These are phyloP conservation scores for Isoetes taiwanensis DNA, from an alignment of 75 land plant species.

Conservation along the genomic window DNA sequence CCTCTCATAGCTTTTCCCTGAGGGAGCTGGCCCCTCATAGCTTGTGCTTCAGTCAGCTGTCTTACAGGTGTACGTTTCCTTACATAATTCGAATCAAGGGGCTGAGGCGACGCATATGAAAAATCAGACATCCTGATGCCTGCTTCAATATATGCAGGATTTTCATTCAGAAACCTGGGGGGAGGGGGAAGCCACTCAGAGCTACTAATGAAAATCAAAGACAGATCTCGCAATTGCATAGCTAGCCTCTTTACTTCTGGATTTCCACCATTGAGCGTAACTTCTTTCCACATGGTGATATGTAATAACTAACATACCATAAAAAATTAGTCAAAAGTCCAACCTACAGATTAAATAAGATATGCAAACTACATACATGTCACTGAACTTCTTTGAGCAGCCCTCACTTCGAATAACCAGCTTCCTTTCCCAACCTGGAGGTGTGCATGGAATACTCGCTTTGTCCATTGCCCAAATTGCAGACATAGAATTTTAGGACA, in stretches of 20 bases:
- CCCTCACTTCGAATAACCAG: slow-evolving; percentile 59
- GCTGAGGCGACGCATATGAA: slow-evolving; percentile 60
- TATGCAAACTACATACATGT: slow-evolving; percentile 58
- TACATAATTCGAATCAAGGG: slow-evolving; percentile 40
- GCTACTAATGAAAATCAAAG: background rate
- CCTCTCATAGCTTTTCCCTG: no score
- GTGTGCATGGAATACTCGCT: slow-evolving; percentile 67
- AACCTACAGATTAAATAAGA: background rate
- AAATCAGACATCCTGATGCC: slow-evolving; percentile 46
- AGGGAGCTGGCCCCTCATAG: no score
- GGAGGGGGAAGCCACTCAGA: background rate
- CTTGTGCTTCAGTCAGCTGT: no score
- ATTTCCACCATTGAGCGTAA: slow-evolving; percentile 1
- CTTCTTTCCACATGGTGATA: slow-evolving; percentile 5
- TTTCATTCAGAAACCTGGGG: slow-evolving; percentile 51
- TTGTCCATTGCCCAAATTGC: slow-evolving; percentile 83
- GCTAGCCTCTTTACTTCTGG: background rate
- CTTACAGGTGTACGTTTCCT: slow-evolving; percentile 22
- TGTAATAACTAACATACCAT: background rate
- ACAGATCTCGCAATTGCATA: background rate
- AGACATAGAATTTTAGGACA: slow-evolving; percentile 39
- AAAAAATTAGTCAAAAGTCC: background rate
- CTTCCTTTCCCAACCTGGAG: slow-evolving; percentile 62
- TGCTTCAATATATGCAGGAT: slow-evolving; percentile 35
- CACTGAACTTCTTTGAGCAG: slow-evolving; percentile 64